These are phyloP conservation scores for Eremothecium cymbalariae DNA, from an alignment of 1,139 yeast species.

Conservation along the genomic window DNA sequence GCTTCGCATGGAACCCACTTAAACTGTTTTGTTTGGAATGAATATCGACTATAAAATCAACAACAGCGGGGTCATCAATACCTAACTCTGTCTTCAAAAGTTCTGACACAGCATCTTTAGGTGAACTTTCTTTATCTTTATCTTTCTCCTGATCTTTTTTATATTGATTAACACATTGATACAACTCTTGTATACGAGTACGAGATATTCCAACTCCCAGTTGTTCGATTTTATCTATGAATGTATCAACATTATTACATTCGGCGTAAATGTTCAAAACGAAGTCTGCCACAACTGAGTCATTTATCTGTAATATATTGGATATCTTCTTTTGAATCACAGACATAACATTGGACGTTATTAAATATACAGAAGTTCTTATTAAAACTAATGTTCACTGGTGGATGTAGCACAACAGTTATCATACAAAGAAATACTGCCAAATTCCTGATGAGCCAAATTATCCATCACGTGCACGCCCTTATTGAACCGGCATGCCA, in stretches of 20 bases:
- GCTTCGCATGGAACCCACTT: constrained; percentile 36
- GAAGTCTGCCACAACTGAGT: constrained; percentile 22
- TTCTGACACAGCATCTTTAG: constrained; percentile 7
- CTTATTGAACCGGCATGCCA: too few species aligned
- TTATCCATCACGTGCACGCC: too few species aligned
- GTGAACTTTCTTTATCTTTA: neutral
- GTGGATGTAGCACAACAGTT: too few species aligned
- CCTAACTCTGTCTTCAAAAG: constrained; percentile 17
- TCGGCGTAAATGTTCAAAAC: constrained; percentile 17
- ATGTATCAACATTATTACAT: constrained; percentile 11
- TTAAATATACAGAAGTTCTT: too few species aligned
- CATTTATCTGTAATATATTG: constrained; percentile 20
- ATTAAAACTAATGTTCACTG: too few species aligned
- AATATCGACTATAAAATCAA: constrained; percentile 49
- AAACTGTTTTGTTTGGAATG: constrained; percentile 35
- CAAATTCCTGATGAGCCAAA: too few species aligned
- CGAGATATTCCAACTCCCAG: constrained; percentile 16
- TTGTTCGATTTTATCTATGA: constrained; percentile 11
- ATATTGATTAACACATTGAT: constrained; percentile 6
- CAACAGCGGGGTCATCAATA: constrained; percentile 41
- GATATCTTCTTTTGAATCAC: constrained; percentile 12
- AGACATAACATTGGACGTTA: constrained; percentile 9
- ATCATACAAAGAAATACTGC: too few species aligned
- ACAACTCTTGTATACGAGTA: constrained; percentile 11
- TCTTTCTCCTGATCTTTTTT: neutral